Conservation (phyloP, 345 rosid species). For the Murraya paniculata region DNA sequence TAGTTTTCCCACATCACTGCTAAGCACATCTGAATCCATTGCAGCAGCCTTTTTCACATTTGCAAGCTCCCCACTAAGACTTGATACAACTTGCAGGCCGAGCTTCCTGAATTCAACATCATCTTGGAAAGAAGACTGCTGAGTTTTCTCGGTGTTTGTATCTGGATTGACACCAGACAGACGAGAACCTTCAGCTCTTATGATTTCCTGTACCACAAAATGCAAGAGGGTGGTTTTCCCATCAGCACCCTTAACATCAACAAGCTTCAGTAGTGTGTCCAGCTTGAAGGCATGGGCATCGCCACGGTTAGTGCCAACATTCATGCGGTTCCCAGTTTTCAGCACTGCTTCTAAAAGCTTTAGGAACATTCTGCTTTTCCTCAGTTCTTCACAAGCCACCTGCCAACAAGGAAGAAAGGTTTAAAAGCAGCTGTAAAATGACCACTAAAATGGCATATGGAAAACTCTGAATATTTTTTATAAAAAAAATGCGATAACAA, state of each 20-base stretch:
- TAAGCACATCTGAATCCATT: constrained; percentile 69
- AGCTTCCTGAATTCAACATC: constrained; percentile 71
- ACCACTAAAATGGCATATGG: background rate
- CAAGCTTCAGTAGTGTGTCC: constrained; percentile 83
- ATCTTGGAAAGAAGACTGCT: constrained; percentile 45
- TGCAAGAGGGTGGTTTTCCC: constrained; percentile 90
- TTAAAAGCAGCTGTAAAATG: constrained; percentile 16
- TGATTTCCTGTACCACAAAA: constrained; percentile 91
- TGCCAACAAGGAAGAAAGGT: constrained; percentile 23
- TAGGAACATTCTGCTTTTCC: constrained; percentile 74
- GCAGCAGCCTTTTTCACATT: constrained; percentile 91
- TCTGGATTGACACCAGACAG: constrained; percentile 37
- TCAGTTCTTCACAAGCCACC: constrained; percentile 79
- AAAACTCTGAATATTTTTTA: background rate
- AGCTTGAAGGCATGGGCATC: constrained; percentile 97
- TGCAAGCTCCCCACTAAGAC: constrained; percentile 72
- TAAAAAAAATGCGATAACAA: background rate
- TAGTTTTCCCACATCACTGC: constrained; percentile 54
- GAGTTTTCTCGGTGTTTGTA: constrained; percentile 29
- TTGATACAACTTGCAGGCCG: constrained; percentile 82
- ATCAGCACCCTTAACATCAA: constrained; percentile 81
- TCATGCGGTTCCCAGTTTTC: constrained; percentile 92
- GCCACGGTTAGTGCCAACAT: constrained; percentile 88
- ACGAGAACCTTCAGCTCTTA: constrained; percentile 70
- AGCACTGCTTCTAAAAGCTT: constrained; percentile 95